Evolutionary conservation across 352 stramenopile genomes (phyloP), one percentile per base, ranked within the genome.

Genomic region (Phytophthora litchii): DNA sequence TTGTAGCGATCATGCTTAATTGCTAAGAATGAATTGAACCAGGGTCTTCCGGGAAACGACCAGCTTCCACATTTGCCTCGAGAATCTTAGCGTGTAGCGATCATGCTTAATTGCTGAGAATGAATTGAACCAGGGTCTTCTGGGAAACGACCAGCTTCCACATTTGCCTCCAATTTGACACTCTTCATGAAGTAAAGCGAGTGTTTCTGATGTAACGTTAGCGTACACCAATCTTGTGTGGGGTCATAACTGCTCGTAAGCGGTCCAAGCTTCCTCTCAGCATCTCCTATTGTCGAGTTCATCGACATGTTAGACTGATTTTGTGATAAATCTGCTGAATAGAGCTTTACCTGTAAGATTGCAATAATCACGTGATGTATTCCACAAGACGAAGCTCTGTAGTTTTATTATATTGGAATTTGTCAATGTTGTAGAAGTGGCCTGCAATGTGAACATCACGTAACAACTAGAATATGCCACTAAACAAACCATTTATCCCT

Each of bases 101-200:
- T 7, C 2, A n/a, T 13, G 9, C 11, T n/a, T 16, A 8, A 4
- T 38, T 43, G 43, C 17, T 53, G 51, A 27, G 23, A 27, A 13
- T 52, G 27, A 44, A 67, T 67, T 12, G 44, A 17, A 11, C 29
- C 51, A 31, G 59, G 59, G 14, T 67, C 45, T 12, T 62, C 59
- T 57, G 0, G 52, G 59, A 14, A 67, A 67, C 16, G 44, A 56
- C 52, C 59, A 67, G 19, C 29, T 43, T 6, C 59, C 59, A 19
- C 47, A 38, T 10, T 25, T 53, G 23, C 52, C 43, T 16, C 48
- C 59, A 19, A 63, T 54, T 43, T 62, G 37, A 12, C 59, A 67
- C 31, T 56, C 37, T 62, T 54, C 59, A 67, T 62, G 31, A 63
- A 63, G 32, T 63, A 67, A 10, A 19, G 34, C 11, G 59, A 57